Conservation (phyloP, 208 protist genomes). For the Naegleria lovaniensis region DNA sequence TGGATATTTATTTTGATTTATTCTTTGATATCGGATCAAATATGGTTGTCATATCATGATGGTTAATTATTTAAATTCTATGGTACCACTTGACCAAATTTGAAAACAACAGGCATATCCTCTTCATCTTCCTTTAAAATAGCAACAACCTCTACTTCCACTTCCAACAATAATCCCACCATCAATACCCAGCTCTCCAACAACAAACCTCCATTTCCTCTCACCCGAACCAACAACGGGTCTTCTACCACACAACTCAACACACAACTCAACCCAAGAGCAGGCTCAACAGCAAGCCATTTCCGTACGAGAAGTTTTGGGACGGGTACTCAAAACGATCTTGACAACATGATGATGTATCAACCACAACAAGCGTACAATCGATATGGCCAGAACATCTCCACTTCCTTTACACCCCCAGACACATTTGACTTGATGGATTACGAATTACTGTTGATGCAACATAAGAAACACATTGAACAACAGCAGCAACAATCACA, state of each 20-base stretch:
- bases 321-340: too few relatives aligned
- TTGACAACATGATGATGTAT: too few relatives aligned
- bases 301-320: background rate
- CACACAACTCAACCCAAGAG: background rate
- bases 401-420: background rate
- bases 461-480: background rate
- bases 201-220: background rate
- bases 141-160: background rate
- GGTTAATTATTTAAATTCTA: too few relatives aligned
- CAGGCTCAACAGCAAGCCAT: background rate
- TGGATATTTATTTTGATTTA: too few relatives aligned
- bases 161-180: background rate
- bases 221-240: background rate
- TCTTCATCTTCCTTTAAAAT: background rate
- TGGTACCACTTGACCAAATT: too few relatives aligned
- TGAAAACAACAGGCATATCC: too few relatives aligned
- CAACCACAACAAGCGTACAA: background rate
- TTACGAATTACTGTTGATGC: background rate
- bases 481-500: background rate
- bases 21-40: too few relatives aligned
- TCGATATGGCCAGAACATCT: background rate
- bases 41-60: too few relatives aligned
- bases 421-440: background rate
- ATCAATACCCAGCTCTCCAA: background rate
- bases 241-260: background rate